These are phyloP conservation scores for Ambrosiella beaveri DNA, from an alignment of 2,329 filamentous ascomycete species.

Conservation along the genomic window DNA sequence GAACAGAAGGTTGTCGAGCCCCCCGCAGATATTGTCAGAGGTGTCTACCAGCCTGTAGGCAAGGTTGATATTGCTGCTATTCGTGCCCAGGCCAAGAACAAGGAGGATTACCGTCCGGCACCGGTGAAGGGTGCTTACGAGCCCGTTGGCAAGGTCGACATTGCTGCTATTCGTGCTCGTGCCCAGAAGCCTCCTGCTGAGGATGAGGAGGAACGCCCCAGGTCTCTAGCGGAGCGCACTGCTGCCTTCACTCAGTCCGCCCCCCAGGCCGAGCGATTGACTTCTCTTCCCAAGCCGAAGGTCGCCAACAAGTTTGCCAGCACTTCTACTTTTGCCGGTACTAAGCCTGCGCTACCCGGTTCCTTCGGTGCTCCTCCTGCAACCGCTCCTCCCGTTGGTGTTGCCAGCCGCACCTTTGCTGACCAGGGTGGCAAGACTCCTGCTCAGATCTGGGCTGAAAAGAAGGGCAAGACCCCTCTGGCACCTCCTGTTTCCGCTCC, in stretches of 20 bases:
- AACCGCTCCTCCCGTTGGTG: slow-evolving; percentile 46
- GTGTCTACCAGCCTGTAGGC: slow-evolving; percentile 81
- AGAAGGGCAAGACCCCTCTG: slow-evolving; percentile 54
- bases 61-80: slow-evolving; percentile 96
- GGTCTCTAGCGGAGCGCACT: slow-evolving; percentile 57
- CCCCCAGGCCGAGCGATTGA: slow-evolving; percentile 56
- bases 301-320: slow-evolving; percentile 75
- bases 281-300: slow-evolving; percentile 83
- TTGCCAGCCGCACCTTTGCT: slow-evolving; percentile 82
- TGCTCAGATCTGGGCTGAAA: slow-evolving; percentile 92
- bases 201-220: slow-evolving; percentile 26
- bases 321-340: slow-evolving; percentile 59
- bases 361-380: slow-evolving; percentile 45
- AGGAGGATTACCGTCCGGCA: slow-evolving; percentile 61
- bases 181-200: slow-evolving; percentile 45
- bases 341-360: slow-evolving; percentile 69
- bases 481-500: slow-evolving; percentile 26
- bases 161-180: slow-evolving; percentile 76
- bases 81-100: slow-evolving; percentile 52
- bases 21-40: slow-evolving; percentile 52
- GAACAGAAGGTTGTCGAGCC: slow-evolving; percentile 25
- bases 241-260: slow-evolving; percentile 46
- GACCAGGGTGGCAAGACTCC: slow-evolving; percentile 92
- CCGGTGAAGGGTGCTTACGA: slow-evolving; percentile 87
- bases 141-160: slow-evolving; percentile 91